Evolutionary conservation across 2,329 filamentous ascomycete genomes (phyloP), one percentile per base, ranked within the genome.

Genomic region (Cladophialophora psammophila): DNA sequence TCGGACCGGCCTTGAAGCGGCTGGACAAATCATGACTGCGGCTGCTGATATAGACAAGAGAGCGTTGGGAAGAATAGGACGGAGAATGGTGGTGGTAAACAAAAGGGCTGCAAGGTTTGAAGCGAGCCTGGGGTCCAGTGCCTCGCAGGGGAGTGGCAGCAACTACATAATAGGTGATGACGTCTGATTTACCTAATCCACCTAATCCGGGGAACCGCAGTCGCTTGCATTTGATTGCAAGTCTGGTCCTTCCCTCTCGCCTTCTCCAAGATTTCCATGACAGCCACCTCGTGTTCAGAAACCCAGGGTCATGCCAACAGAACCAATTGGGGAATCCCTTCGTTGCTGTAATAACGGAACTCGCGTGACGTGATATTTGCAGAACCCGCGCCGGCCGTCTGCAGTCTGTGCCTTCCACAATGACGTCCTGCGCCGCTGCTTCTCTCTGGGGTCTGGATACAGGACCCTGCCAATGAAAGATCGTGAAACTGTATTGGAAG

Each of bases 1-100:
- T 12, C 20, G 48, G 45, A 54, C 8, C 35, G 52, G 48, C 38
- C 26, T 42, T 15, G 35, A 32, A 42, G 20, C n/a, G 35, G 59
- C 20, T 66, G 45, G 42, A 20, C 45, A 48, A 35, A 60, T 31
- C 63, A 65, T 65, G 54, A 6, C 36, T 52, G 54, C 42, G 35
- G 31, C 45, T 31, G 2, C 3, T 13, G 31, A 10, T 5, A 64
- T 40, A n/a, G 10, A 42, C 10, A 35, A 5, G 45, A 10, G 8
- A 31, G 45, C 4, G 10, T 50, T 10, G 45, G 45, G 1, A 50
- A 48, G 45, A 31, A 7, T 18, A 50, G 10, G 20, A 50, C 13
- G 45, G 45, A 50, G 45, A 31, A 26, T 8, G 45, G 10, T 31
- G 7, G 45, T 50, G 12, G 45, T 50, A 50, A 50, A 50, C 45